Evolutionary conservation across 768 basidiomycete species (phyloP), one percentile per base, ranked within the genome.

Genomic region (Mycena polygramma): DNA sequence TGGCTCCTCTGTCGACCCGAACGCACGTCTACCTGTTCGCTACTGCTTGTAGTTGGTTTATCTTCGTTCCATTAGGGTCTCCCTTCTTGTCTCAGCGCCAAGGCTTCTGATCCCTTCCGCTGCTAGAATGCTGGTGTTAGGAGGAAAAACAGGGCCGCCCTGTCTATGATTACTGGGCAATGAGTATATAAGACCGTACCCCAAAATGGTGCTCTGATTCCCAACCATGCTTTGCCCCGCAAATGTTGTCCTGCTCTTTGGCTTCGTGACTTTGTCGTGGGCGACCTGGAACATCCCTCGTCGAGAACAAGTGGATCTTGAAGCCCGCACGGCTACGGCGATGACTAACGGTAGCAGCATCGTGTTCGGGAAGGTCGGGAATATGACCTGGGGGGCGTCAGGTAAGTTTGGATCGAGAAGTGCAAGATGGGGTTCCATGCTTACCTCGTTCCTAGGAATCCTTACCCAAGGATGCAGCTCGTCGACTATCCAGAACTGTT

Each of bases 401-500:
- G 62, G 68, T 17, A 54, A 55, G 59, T 53, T 30, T 45, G n/a
- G 15, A 4, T 7, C 45, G 11, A 36, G 11, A 10, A n/a, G 36
- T 7, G 14, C 35, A 20, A 36, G 1, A 9, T 30, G 46, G 13
- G 8, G 1, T 20, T 15, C 19, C 17, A 45, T 26, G 6, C 30
- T n/a, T 22, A 15, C 9, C 9, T 10, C 17, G 30, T 41, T 1
- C 24, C 45, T 46, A 70, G 68, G 68, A 35, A 30, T 54, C 14
- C 57, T 70, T 36, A 49, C 49, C 10, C 54, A 65, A 57, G 69
- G 63, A 1, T 70, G 69, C 57, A 13, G 57, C 15, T 15, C 39
- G 22, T 35, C 43, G 17, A 39, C 39, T 19, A 73, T 73, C 26
- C 48, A 63, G 7, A 61, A 64, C 30, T 75, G 73, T 65, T 75